Percentiles rank a stretch among this genome's conserved stretches.
Evolutionary conservation across 345 rosid species (phyloP).

Genomic region (Pugionium cornutum): DNA sequence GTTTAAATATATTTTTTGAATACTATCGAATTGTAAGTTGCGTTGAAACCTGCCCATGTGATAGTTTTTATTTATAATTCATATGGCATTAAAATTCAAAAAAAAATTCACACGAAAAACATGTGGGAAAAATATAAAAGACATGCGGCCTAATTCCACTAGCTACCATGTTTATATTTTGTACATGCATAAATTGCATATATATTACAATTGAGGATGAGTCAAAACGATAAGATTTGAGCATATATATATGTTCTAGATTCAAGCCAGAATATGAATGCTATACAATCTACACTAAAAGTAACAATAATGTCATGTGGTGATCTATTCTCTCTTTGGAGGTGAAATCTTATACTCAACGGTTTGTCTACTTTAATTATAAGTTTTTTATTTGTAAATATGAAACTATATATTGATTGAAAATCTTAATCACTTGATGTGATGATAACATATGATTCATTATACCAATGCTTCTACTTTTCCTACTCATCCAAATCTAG

Average conservation of each 20-base stretch:
- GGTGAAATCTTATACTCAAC: constrained; percentile 23
- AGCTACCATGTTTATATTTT: not conserved
- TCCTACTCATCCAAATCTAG: constrained; percentile 12
- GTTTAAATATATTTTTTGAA: not conserved
- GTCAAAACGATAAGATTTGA: constrained; percentile 7
- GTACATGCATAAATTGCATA: constrained; percentile 5
- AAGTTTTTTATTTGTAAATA: not conserved
- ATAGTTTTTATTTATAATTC: constrained; percentile 14
- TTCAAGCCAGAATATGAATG: constrained; percentile 5
- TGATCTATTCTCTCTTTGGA: constrained; percentile 24
- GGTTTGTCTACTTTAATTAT: constrained; percentile 21
- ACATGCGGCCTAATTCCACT: constrained; percentile 13
- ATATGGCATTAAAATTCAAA: constrained; percentile 1
- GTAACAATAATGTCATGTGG: constrained; percentile 6
- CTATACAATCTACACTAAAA: constrained; percentile 9
- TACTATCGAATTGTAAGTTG: constrained; percentile 6
- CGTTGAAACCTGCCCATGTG: constrained; percentile 18
- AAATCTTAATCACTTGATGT: not conserved
- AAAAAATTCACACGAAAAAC: constrained; percentile 16
- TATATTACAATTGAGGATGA: constrained; percentile 5
- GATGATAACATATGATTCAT: constrained; percentile 9
- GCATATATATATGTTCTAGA: not conserved
- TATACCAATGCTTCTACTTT: not conserved
- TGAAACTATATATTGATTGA: not conserved
- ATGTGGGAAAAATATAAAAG: constrained; percentile 1